Percentiles rank a stretch among this genome's conserved stretches.
Evolutionary conservation across 768 basidiomycete genomes (phyloP).

Genomic region (Mycena crocata): DNA sequence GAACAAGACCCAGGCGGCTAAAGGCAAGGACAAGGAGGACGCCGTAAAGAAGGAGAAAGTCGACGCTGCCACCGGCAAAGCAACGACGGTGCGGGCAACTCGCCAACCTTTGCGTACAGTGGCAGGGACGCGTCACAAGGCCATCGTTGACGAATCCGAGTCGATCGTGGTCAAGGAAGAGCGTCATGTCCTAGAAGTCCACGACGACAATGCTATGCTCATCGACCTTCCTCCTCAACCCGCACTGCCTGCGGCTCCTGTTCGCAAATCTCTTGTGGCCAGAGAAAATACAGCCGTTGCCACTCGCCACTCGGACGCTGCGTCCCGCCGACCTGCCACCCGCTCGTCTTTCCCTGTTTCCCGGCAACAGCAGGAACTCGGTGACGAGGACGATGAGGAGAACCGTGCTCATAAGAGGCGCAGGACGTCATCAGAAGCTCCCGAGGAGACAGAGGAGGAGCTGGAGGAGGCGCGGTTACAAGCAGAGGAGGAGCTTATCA

Average conservation of each 20-base stretch:
- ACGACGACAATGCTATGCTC: conserved; percentile 66
- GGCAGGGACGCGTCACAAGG: conserved; percentile 55
- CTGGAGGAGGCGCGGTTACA: conserved; percentile 51
- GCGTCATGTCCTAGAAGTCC: conserved; percentile 36
- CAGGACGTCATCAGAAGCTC: conserved; percentile 74
- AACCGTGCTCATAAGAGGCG: conserved; percentile 79
- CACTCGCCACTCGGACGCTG: conserved; percentile 36
- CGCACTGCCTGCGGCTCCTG: conserved; percentile 53
- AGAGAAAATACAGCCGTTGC: conserved; percentile 44
- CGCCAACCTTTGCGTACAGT: conserved; percentile 71
- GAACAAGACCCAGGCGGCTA: conserved; percentile 51
- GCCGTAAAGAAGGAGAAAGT: conserved; percentile 61
- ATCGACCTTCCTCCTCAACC: conserved; percentile 57
- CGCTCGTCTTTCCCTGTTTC: conserved; percentile 36
- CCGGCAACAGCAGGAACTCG: conserved; percentile 57
- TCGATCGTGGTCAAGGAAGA: conserved; percentile 46
- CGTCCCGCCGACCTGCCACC: conserved; percentile 34
- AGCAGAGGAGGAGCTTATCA: conserved; percentile 59
- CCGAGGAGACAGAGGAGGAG: conserved; percentile 55
- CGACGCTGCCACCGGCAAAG: conserved; percentile 73
- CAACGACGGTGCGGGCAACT: conserved; percentile 51
- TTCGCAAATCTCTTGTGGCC: conserved; percentile 51
- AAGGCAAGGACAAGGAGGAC: conserved; percentile 72
- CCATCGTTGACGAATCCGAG: conserved; percentile 36
- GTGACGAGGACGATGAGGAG: conserved; percentile 70